Base-by-base conservation (phyloP, 805 yeast genomes). In the Candida tammaniensis region DNA sequence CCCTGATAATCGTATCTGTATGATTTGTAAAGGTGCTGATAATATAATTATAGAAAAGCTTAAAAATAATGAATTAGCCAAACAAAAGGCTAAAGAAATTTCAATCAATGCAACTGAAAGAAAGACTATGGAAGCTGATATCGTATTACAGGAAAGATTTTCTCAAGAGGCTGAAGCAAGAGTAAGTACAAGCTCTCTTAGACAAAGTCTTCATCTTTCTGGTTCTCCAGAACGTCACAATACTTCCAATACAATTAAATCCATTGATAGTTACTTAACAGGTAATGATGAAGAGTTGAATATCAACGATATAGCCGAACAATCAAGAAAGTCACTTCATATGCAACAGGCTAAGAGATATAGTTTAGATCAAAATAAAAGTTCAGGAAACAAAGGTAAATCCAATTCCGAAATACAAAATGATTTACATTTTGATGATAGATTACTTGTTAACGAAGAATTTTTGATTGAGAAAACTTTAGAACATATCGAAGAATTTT, bases 11-110 rank as follows among this genome's bases (percentile, higher is more conserved):
- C 72, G 83, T 39, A 72, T 88, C 15, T 77, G 91, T 29, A 52
- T 93, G 43, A 64, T 93, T 27, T 87, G 96, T 60, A 93, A 93
- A 60, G 99, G 98, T 35, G 98, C 99, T 2, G 98, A 93, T 56
- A 86, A 86, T 49, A 74, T 91, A 8, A 86, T 93, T 31, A 55
- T 89, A 33, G 95, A 89, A 33, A 72, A 85, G 38, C 65, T 93
- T 39, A 70, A 68, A 37, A 67, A 80, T 43, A 46, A 73, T 0
- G 74, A 72, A 1, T 33, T 82, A 31, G 96, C 94, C 0, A 58
- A 62, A 14, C 52, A 56, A n/a, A 86, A 83, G 51, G 74, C 81
- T 27, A 64, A 59, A n/a, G 87, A 86, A 36, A 72, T 87, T 6
- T 57, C 79, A 17, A 57, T 67, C 17, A 71, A 70, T 24, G 65